Evolutionary conservation across 2,329 filamentous ascomycete genomes (phyloP), one percentile per base, ranked within the genome.

Genomic region (Fusarium marasasianum): DNA sequence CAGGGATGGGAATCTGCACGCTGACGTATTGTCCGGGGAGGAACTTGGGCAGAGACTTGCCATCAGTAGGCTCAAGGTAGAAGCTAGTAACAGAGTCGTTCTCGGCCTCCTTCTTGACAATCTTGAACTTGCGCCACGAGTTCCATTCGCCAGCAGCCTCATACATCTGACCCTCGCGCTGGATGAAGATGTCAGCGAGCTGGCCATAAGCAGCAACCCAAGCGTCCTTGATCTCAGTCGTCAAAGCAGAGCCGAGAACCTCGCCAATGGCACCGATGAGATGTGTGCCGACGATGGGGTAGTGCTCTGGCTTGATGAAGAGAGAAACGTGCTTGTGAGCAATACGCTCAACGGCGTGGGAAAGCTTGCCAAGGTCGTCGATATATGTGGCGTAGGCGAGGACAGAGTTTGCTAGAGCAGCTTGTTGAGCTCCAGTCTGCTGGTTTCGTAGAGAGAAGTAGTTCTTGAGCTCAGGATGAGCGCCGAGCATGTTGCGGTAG

Each of bases 271-370:
- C 91, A 55, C 86, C 87, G 24, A 95, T 85, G 4, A 95, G 86
- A 79, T 91, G 87, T 72, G 89, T 87, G 47, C 91, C 93, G 5
- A 95, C 93, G 38, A 94, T 87, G 59, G 86, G 82, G 80, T 95
- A 95, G 60, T 94, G 91, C 29, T 91, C 91, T 1, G 93, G 87
- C 72, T 86, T 83, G 77, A 95, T 88, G 79, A 89, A 90, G n/a
- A 95, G 86, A 3, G 90, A 92, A 31, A 87, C 92, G 79, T 95
- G 93, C 83, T 94, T 95, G 78, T 94, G 90, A 65, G 91, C 91
- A 73, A 96, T 94, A 77, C 91, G 88, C 81, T 94, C 91, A 20
- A 90, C 85, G 40, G 83, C 84, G 38, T 88, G 85, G 18, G 80
- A 80, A 9, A 95, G 85, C 26, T 85, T 88, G 53, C 86, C 87